Conservation (phyloP, 129 eudicot species). For the sunflower (Helianthus annuus) region DNA sequence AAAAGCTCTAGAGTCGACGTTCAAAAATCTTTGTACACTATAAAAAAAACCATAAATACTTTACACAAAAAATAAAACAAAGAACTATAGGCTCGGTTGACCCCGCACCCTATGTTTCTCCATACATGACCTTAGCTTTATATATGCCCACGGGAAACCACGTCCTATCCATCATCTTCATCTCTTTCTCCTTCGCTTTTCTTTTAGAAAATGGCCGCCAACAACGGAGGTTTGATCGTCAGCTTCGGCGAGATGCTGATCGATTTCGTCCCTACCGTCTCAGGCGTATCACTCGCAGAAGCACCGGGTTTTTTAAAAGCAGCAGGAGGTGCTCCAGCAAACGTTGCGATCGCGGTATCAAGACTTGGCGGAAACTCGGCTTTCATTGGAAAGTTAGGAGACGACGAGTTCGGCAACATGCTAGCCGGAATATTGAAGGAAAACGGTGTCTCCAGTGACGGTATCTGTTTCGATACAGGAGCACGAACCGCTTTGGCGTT, state of each 20-base stretch:
- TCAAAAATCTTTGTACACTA: no score
- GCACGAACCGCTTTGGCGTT: constrained; percentile 93
- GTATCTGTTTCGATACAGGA: constrained; percentile 67
- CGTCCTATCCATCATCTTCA: not conserved
- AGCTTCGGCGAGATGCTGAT: constrained; percentile 97
- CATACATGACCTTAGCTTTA: no score
- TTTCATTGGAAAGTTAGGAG: constrained; percentile 89
- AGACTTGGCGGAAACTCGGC: constrained; percentile 86
- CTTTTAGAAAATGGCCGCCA: constrained; percentile 32
- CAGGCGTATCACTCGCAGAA: constrained; percentile 93
- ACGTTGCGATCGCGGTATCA: constrained; percentile 90
- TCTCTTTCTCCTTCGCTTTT: not conserved
- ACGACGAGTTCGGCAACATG: constrained; percentile 94
- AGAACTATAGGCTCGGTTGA: no score
- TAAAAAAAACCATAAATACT: no score
- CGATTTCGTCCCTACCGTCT: constrained; percentile 89
- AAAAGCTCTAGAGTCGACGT: no score
- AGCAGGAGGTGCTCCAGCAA: constrained; percentile 99
- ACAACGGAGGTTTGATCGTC: constrained; percentile 53
- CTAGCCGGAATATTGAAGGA: constrained; percentile 75
- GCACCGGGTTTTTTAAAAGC: constrained; percentile 93
- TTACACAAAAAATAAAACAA: no score
- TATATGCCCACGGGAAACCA: no score
- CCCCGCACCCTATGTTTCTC: no score
- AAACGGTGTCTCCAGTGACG: constrained; percentile 65